A percentile compares a stretch with the other conserved stretches of the same genome.
Evolutionary conservation across 164 flowering plant species (phyloP).

Genomic region (Vitis amurensis): DNA sequence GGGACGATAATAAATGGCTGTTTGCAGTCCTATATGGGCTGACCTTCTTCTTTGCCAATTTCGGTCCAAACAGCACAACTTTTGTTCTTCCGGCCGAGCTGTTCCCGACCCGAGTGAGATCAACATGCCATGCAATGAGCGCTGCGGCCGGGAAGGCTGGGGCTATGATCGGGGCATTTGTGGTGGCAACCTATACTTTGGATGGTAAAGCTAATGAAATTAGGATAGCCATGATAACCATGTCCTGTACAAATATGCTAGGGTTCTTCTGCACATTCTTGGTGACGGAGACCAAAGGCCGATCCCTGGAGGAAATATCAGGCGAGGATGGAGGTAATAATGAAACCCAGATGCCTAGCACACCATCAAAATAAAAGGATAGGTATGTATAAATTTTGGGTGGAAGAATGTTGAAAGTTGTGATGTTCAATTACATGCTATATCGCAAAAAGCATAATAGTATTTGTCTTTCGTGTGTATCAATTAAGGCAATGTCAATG

Average conservation of each 20-base stretch:
- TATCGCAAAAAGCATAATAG: too few species aligned
- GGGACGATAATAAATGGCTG: slow-evolving; percentile 4
- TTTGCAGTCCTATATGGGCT: slow-evolving; percentile 48
- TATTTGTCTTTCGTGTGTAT: too few species aligned
- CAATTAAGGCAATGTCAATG: too few species aligned
- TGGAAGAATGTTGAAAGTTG: too few species aligned
- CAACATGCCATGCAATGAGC: slow-evolving; percentile 60
- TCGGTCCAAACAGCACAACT: slow-evolving; percentile 60
- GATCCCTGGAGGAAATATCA: background rate
- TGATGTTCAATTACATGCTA: too few species aligned
- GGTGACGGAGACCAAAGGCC: slow-evolving; percentile 2
- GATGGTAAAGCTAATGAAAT: background rate
- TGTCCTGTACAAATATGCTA: background rate
- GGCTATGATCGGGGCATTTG: slow-evolving; percentile 36
- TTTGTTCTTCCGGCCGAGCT: slow-evolving; percentile 62
- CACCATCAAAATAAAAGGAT: too few species aligned
- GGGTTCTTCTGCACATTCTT: slow-evolving; percentile 1
- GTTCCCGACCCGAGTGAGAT: slow-evolving; percentile 53
- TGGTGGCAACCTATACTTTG: background rate
- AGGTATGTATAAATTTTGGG: too few species aligned
- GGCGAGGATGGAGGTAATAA: slow-evolving; percentile 17
- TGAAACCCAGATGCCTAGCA: slow-evolving; percentile 4
- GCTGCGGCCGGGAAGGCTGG: slow-evolving; percentile 67
- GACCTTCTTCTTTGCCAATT: slow-evolving; percentile 62
- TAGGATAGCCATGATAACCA: background rate